Base-by-base conservation (phyloP, 176 grass and related monocot genomes). In the Elaeis guineensis region DNA sequence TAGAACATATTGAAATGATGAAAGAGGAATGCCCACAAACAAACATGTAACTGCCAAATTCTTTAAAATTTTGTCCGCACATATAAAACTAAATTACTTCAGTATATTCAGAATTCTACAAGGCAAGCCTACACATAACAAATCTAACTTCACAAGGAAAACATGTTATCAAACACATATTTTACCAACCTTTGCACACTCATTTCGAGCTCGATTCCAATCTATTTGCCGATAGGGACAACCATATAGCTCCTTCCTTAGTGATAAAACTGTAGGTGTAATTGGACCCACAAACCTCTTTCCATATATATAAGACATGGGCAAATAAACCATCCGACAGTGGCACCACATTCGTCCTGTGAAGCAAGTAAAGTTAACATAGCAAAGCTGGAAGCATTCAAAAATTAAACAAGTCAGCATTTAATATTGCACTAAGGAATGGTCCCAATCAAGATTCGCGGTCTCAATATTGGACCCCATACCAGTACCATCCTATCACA, bases 311-410 rank as follows among this genome's bases (percentile, higher is more conserved):
- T 96, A 90, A 52, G 83, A 90, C 91, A 96, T 96, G 21, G 91
- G 91, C 51, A 96, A 62, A 81, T 96, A 96, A 35, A 96, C 86
- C 91, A 90, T 96, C 54, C 91, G 77, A 39, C 91, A 96, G 57
- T 90, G 91, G 62, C 86, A 96, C 91, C 91, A 96, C 86, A 96
- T 96, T 50, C 86, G 74, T 64, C 91, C 83, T 96, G 66, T 63
- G 61, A 28, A 64, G 11, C 61, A 64, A 64, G 21, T 18, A n/a
- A 4, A 61, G 58, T 61, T 61, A 61, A 44, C 11, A 44, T 44
- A 0, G 35, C 2, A 44, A 44, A 12, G 0, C 35, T 44, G 12
- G 35, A 44, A 2, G 11, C 8, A 44, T 9, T 44, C 35, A 44
- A 44, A 44, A 44, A 12, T 44, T 30, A 44, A 44, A 44, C 35